Base-by-base conservation (phyloP, 2,329 filamentous ascomycete species). In the Xylariomycetidae sp. region DNA sequence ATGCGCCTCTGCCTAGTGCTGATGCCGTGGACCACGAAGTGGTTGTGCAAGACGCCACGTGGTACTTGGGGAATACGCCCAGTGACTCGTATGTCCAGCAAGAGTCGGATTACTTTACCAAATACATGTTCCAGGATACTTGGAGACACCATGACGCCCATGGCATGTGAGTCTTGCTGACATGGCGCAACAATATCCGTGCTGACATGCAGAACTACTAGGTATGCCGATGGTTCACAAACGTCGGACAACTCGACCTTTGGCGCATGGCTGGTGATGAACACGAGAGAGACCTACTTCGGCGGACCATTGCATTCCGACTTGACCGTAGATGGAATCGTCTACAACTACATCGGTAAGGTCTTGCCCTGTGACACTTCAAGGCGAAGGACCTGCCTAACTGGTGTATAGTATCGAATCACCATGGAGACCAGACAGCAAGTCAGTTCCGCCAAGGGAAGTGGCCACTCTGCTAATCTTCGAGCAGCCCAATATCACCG, bases 251-350 rank as follows among this genome's bases (percentile, higher is more conserved):
- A 68, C 10, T 64, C 62, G 1, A 70, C 69, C 0, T 80, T 69
- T 40, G 76, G 76, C 2, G 71, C 72, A 2, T 81, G 75, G 76
- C 56, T 81, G 10, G 73, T 81, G 1, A 74, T 77, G 68, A 79
- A 79, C 46, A 79, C 72, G 0, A 71, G 68, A 42, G 76, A 81
- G 32, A 77, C 74, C 0, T 79, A 78, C 44, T 79, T 71, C 47
- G 72, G 72, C 7, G 77, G 76, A 0, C 76, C 76, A 0, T 56
- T 75, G 3, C 75, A 80, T 51, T 79, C 75, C 0, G 78, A 81
- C 45, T 57, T 82, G 5, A 68, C 68, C 0, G 77, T 81, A 0
- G 77, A 81, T 43, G 76, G 76, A 0, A 79, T 81, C 29, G 65
- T 81, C 0, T 80, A 81, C 51, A 79, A 82, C 47, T 82, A 81